These are phyloP conservation scores for Eutrema japonicum DNA, from an alignment of 345 rosid genomes.

Conservation along the genomic window DNA sequence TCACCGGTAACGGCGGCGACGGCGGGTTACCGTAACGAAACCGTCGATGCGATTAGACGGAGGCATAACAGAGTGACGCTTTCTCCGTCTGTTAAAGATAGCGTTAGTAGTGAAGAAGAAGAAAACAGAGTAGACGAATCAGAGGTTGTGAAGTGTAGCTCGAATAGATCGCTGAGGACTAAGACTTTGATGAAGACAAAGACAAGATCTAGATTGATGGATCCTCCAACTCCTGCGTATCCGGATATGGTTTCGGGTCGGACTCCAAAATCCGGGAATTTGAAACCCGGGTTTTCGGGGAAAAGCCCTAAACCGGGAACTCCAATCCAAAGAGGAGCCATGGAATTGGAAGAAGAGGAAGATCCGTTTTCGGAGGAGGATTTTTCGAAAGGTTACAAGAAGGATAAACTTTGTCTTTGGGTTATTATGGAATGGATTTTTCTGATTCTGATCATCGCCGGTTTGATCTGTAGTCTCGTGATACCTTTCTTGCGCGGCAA, in stretches of 20 bases:
- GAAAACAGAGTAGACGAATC: conserved; percentile 41
- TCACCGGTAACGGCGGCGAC: conserved; percentile 30
- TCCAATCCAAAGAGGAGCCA: conserved; percentile 18
- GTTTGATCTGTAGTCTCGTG: conserved; percentile 59
- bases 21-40: conserved; percentile 19
- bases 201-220: conserved; percentile 74
- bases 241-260: conserved; percentile 50
- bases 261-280: conserved; percentile 46
- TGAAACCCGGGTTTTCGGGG: conserved; percentile 56
- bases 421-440: conserved; percentile 70
- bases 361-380: conserved; percentile 77
- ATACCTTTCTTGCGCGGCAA: conserved; percentile 45
- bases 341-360: conserved; percentile 70
- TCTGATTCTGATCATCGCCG: conserved; percentile 61
- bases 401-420: conserved; percentile 48
- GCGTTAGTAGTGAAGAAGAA: conserved; percentile 34
- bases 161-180: conserved; percentile 51
- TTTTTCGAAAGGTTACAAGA: conserved; percentile 73
- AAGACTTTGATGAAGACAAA: conserved; percentile 52
- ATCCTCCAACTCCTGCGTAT: conserved; percentile 52
- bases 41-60: conserved; percentile 42
- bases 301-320: conserved; percentile 38
- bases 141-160: conserved; percentile 62
- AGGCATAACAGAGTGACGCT: conserved; percentile 46
- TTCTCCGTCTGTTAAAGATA: conserved; percentile 44